Percentiles rank a stretch among this genome's conserved stretches.
Evolutionary conservation across 2,329 filamentous ascomycete genomes (phyloP).

Genomic region (Verticillium nonalfalfae): DNA sequence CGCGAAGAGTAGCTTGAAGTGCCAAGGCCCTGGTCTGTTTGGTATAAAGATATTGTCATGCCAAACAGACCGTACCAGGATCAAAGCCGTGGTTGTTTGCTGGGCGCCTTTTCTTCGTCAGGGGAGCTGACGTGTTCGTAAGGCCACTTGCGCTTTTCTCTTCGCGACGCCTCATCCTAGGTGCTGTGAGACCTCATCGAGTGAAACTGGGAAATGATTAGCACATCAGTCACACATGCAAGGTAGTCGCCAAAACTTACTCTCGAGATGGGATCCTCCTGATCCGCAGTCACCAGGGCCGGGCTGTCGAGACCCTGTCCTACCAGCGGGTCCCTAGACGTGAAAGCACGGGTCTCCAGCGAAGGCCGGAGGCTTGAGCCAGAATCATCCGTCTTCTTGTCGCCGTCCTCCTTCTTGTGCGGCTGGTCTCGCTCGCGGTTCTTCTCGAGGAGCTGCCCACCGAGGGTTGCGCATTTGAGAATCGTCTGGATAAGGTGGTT

Average conservation of each 20-base stretch:
- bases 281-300: conserved; percentile 50
- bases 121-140: conserved; percentile 3
- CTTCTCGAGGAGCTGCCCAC: conserved; percentile 75
- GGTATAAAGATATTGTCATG: background rate
- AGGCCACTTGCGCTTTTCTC: conserved; percentile 14
- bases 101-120: background rate
- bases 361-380: conserved; percentile 28
- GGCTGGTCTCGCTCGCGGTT: conserved; percentile 56
- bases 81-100: conserved; percentile 1
- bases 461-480: conserved; percentile 89
- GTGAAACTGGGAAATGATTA: background rate
- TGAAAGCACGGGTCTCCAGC: conserved; percentile 57
- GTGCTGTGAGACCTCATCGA: conserved; percentile 17
- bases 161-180: conserved; percentile 13
- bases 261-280: conserved; percentile 51
- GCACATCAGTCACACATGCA: background rate
- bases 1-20: conserved; percentile 2
- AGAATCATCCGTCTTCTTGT: conserved; percentile 5
- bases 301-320: conserved; percentile 55
- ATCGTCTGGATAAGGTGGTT: conserved; percentile 98
- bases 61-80: background rate
- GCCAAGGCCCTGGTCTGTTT: background rate
- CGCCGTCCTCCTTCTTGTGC: conserved; percentile 35
- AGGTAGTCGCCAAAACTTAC: conserved; percentile 25
- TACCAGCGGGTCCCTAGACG: conserved; percentile 56